A percentile compares a stretch with the other conserved stretches of the same genome.
Evolutionary conservation across 1,139 yeast genomes (phyloP).

Genomic region (Yamadazyma mexicana): DNA sequence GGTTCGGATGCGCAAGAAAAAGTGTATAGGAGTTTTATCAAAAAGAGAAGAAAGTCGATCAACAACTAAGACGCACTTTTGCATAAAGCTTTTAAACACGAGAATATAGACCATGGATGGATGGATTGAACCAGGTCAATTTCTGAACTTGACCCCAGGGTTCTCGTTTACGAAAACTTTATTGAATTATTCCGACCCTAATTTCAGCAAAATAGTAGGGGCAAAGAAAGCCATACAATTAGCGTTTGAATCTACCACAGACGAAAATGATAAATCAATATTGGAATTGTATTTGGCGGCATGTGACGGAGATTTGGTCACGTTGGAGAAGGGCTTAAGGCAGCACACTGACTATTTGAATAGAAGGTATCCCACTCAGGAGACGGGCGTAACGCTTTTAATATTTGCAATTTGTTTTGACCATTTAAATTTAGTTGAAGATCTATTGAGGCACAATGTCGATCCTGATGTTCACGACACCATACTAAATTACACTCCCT

Average conservation of each 20-base stretch:
- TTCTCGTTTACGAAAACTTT: constrained; percentile 8
- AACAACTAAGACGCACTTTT: no score
- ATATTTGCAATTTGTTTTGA: constrained; percentile 55
- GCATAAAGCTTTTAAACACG: no score
- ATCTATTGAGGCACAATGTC: constrained; percentile 35
- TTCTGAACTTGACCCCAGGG: constrained; percentile 9
- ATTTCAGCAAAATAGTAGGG: constrained; percentile 42
- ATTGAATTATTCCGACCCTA: constrained; percentile 35
- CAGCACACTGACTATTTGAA: constrained; percentile 29
- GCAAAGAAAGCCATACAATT: constrained; percentile 46
- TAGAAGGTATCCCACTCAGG: constrained; percentile 29
- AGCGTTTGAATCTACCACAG: constrained; percentile 18
- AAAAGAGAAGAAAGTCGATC: no score
- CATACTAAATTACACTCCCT: constrained; percentile 35
- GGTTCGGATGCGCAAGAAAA: neutral
- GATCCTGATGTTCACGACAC: constrained; percentile 43
- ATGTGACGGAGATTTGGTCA: constrained; percentile 51
- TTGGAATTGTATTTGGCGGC: constrained; percentile 46
- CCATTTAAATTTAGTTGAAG: constrained; percentile 43
- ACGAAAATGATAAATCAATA: constrained; percentile 14
- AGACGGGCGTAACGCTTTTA: constrained; percentile 49
- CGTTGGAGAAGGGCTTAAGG: constrained; percentile 38
- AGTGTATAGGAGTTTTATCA: neutral
- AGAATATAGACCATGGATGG: constrained; percentile 17
- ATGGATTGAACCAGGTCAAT: constrained; percentile 13